These are phyloP conservation scores for Aulographum hederae DNA, from an alignment of 2,329 filamentous ascomycete species.

Conservation along the genomic window DNA sequence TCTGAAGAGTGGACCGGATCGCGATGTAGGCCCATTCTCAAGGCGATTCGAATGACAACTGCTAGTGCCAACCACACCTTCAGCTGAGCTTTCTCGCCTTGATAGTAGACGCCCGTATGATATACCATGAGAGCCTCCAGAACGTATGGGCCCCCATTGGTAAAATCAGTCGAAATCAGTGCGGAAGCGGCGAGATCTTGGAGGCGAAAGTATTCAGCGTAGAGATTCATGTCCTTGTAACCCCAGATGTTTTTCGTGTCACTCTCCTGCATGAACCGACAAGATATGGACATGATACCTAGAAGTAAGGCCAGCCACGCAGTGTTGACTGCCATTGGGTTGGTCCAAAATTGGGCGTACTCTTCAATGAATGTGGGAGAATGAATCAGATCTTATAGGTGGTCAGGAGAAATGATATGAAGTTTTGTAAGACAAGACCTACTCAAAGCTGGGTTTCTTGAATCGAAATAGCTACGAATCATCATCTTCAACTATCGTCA, in stretches of 20 bases:
- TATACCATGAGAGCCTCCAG: conserved; percentile 4
- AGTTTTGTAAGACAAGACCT: background rate
- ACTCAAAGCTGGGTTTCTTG: conserved; percentile 1
- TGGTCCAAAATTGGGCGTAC: conserved; percentile 4
- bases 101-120: conserved; percentile 6
- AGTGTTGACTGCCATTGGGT: conserved; percentile 1
- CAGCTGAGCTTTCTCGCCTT: conserved; percentile 12
- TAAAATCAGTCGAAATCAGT: conserved; percentile 2
- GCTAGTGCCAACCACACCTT: conserved; percentile 25
- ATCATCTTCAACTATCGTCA: too few species aligned
- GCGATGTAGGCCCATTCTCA: conserved; percentile 27
- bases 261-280: too few species aligned
- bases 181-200: conserved; percentile 3
- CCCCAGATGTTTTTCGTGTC: too few species aligned
- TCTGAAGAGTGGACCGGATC: conserved; percentile 23
- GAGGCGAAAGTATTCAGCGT: too few species aligned
- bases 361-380: conserved; percentile 4
- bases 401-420: background rate
- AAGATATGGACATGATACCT: conserved; percentile 4
- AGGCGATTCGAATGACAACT: conserved; percentile 18
- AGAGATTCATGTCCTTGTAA: too few species aligned
- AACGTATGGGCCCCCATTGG: conserved; percentile 1
- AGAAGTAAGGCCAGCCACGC: conserved; percentile 6
- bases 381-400: conserved; percentile 2
- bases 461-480: conserved; percentile 5